Base-by-base conservation (phyloP, 495 filamentous ascomycete species). In the Xylaria venustula region DNA sequence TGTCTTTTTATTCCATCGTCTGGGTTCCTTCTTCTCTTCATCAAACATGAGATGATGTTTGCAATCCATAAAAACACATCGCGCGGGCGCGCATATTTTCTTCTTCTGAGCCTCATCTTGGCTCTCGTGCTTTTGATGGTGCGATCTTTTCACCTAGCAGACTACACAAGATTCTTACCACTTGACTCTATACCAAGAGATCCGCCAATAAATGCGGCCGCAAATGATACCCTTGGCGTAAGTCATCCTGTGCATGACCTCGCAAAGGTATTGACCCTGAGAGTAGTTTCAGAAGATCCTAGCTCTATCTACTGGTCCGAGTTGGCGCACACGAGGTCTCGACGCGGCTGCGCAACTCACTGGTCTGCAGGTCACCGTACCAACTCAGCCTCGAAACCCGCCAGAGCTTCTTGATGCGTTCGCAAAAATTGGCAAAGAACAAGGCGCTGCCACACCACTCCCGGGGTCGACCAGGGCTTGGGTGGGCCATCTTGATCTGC, bases 401-500 rank as follows among this genome's bases (percentile, higher is more conserved):
- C 42, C 54, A 1, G 66, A 68, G 30, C 48, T 66, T 7, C 17
- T 68, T 15, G 20, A 64, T 28, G 60, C 63, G 19, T 68, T 66
- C 40, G 34, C 30, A 5, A 34, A 11, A 5, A 34, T 34, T 34
- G 30, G 30, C 30, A 34, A 34, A 34, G 30, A 34, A 11, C 30
- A 34, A 34, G 30, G 30, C 11, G 30, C 30, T 5, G 11, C 30
- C 11, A 5, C 11, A 11, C 63, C 54, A 14, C 61, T 28, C 6
- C 54, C 12, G 28, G 66, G 62, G 11, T 63, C 60, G 17, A 11
- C 30, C 11, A 34, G 5, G 30, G 30, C 30, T 5, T 75, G 73
- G 73, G 53, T 75, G 15, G 63, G 71, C 14, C 73, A 75, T 34
- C 63, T 72, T 32, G 71, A 75, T 30, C 64, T 73, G 7, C 65